Evolutionary conservation across 192 early-diverging fungal genomes (phyloP), one percentile per base, ranked within the genome.

Genomic region (Rhizoclosmatium globosum): DNA sequence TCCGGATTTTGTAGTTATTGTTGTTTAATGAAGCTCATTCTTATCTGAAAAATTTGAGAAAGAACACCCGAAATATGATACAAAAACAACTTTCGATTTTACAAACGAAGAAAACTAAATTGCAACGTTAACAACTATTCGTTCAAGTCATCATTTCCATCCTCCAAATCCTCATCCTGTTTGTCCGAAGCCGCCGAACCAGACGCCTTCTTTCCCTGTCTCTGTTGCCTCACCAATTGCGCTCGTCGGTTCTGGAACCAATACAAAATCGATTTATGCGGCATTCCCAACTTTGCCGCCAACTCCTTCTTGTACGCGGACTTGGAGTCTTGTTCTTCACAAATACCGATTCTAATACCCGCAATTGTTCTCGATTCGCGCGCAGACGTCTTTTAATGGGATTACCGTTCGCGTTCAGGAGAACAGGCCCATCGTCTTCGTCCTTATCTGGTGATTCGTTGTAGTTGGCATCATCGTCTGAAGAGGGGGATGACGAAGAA

Each of bases 161-260:
- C 31, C 31, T 31, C 31, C 31, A 31, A 31, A 31, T 31, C 31
- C 31, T 31, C 31, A 31, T 31, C 31, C 31, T 31, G 31, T 31
- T 31, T 31, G 31, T 31, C 31, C 31, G 31, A 31, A 31, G 31
- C 31, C 31, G 31, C 31, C 31, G 31, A 31, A 31, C 31, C 31
- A 31, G 31, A 31, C 31, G 31, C 31, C 31, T 31, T 31, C 31
- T 31, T 31, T 31, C 31, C 31, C 31, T 31, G 31, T 31, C 31
- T 31, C 31, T 31, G 31, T 31, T 31, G 31, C 31, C 74, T 21
- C 2, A n/a, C 74, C 19, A 76, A 11, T 47, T 67, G 61, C 21
- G 74, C 74, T n/a, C 74, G 9, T 66, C 74, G 74, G 44, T 76
- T 76, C 42, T 76, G 74, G 64, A 76, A 76, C 74, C 74, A 76